Evolutionary conservation across 805 yeast genomes (phyloP).

Genomic region (Candida manassasensis): DNA sequence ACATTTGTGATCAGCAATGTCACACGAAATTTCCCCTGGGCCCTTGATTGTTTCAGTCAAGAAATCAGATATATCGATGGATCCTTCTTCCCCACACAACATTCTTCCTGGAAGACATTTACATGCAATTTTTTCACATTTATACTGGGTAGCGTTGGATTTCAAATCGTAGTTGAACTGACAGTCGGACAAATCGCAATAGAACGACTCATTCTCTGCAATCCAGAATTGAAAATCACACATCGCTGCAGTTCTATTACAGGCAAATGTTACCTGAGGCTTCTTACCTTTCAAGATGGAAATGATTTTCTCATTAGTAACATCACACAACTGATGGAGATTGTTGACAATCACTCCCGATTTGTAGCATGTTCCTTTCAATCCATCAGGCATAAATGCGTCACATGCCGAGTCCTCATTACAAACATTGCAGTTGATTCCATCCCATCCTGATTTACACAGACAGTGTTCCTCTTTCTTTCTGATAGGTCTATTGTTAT

Average conservation of each 20-base stretch:
- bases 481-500: slow-evolving; percentile 59
- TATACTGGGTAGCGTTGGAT: slow-evolving; percentile 67
- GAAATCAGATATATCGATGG: slow-evolving; percentile 92
- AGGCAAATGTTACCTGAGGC: slow-evolving; percentile 91
- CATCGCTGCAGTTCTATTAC: slow-evolving; percentile 57
- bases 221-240: slow-evolving; percentile 98
- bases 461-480: slow-evolving; percentile 52
- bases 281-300: slow-evolving; percentile 71
- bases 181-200: slow-evolving; percentile 78
- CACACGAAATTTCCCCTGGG: slow-evolving; percentile 89
- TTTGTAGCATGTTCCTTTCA: slow-evolving; percentile 84
- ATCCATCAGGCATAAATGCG: slow-evolving; percentile 79
- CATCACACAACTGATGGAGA: slow-evolving; percentile 90
- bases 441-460: slow-evolving; percentile 87
- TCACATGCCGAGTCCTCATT: slow-evolving; percentile 70
- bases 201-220: slow-evolving; percentile 83
- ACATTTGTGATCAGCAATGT: slow-evolving; percentile 57
- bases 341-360: slow-evolving; percentile 78
- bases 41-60: slow-evolving; percentile 84
- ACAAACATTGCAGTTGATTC: slow-evolving; percentile 92
- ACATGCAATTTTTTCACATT: slow-evolving; percentile 76
- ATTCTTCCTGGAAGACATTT: slow-evolving; percentile 87
- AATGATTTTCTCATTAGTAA: slow-evolving; percentile 82
- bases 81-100: slow-evolving; percentile 92
- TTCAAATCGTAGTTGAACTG: slow-evolving; percentile 57